Base-by-base conservation (phyloP, 176 grass and related monocot genomes). In the Cenchrus purpureus region DNA sequence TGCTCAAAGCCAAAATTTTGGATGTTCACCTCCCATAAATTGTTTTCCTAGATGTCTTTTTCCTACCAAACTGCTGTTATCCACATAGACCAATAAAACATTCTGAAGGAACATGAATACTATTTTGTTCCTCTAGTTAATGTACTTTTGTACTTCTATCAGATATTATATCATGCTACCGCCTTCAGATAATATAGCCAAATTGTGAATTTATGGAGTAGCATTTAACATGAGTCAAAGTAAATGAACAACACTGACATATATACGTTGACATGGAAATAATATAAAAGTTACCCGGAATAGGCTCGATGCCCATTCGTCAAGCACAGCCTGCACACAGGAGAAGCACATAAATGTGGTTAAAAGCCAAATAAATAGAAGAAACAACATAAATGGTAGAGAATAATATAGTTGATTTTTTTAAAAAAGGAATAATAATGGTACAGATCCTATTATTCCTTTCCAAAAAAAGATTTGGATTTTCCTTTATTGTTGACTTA, bases 221-320 rank as follows among this genome's bases (percentile, higher is more conserved):
- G 14, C 17, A 45, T 56, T 72, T 81, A 62, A 54, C 64, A 61
- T 75, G 62, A 70, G 12, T 15, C 68, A 11, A 79, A 78, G 40
- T 49, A 68, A 62, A 76, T 12, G 11, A 70, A 76, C 1, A 69
- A 43, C 2, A 76, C 58, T 12, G 12, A 87, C 46, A 32, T 32
- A 44, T 13, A 79, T 45, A 87, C 10, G 19, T 77, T 80, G 15
- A 34, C 46, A 52, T 53, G 65, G 29, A 85, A 71, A 68, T 79
- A 45, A 34, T 17, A 60, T 77, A 43, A 32, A 32, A 1, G 31
- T 86, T 97, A 98, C 96, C 93, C 91, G 85, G 65, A 98, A 98
- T 78, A 98, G 62, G 48, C 96, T 98, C 66, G 89, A 90, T 86
- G 96, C 96, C 96, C 96, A 98, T 91, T 95, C 96, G 9, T 98